Base-by-base conservation (phyloP, 2,329 filamentous ascomycete genomes). In the Myriosclerotinia scirpicola region DNA sequence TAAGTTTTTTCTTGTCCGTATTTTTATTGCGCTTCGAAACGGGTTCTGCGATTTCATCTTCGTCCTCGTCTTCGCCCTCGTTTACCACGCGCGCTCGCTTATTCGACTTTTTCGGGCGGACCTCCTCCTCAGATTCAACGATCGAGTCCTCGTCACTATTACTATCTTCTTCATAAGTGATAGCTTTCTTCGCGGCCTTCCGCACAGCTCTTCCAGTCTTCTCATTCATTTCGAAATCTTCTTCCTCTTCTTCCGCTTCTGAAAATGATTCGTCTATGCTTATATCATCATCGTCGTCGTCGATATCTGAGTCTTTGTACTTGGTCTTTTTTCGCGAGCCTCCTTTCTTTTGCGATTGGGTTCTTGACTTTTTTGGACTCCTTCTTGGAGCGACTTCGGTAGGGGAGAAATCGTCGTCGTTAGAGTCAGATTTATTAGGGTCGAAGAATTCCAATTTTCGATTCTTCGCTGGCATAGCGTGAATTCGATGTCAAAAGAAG, bases 331-430 rank as follows among this genome's bases (percentile, higher is more conserved):
- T 79, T 72, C 77, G 80, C 34, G 77, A 76, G 20, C 75, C 72
- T 42, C 71, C 74, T 66, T 73, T 73, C 67, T 71, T 59, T 65
- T 71, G 70, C 22, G 64, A 14, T 64, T 74, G 67, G 11, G 71
- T 64, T 48, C 76, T 73, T 6, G 79, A 76, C 40, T 79, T 75
- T 34, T 80, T 79, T 6, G 78, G 73, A 64, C 81, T 81, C 70
- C 81, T 83, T 65, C 78, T 78, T 20, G 82, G 78, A 40, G 79
- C 78, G 36, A 78, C 80, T 71, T 82, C 81, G 20, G 77, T 75
- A 20, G 86, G 86, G 67, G 87, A 83, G 73, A 89, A 90, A 75
- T 88, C 88, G 70, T 87, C 85, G 74, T 90, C 87, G 60, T 87
- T 83, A 2, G 87, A 81, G 71, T 90, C 87, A 61, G 87, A 89